phyloP scores from a whole-genome alignment of 768 basidiomycete species.

The Rubroboletus pulcherrimus region DNA sequence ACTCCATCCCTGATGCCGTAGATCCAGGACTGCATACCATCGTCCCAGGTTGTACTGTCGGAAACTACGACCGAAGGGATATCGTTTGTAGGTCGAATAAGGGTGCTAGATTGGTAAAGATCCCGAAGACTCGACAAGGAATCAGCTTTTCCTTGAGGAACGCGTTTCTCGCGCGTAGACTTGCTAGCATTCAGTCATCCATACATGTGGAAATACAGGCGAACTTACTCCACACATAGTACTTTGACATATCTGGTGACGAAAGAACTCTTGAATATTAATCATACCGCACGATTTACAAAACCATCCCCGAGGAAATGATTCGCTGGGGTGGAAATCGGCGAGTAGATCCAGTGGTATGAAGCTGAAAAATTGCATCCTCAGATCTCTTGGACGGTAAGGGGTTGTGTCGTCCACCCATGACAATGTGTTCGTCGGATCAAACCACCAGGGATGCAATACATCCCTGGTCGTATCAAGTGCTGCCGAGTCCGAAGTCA shows the following conservation, averaged over 20 bases:
- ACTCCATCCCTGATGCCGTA: conserved; percentile 22
- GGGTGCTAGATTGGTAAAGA: conserved; percentile 6
- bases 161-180: conserved; percentile 1
- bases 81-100: conserved; percentile 16
- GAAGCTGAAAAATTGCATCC: conserved; percentile 26
- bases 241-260: conserved; percentile 46
- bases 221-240: conserved; percentile 37
- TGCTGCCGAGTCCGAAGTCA: neutral
- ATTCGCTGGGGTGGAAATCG: conserved; percentile 28
- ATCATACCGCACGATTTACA: conserved; percentile 47
- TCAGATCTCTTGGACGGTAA: conserved; percentile 21
- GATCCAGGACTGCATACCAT: conserved; percentile 29
- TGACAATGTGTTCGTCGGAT: conserved; percentile 4
- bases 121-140: conserved; percentile 23
- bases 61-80: conserved; percentile 17
- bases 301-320: conserved; percentile 46
- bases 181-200: conserved; percentile 14
- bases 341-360: conserved; percentile 31
- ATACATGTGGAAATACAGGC: neutral
- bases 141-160: conserved; percentile 17
- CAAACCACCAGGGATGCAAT: conserved; percentile 23
- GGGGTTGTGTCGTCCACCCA: conserved; percentile 13
- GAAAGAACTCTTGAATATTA: conserved; percentile 43
- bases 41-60: conserved; percentile 23
- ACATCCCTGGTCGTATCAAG: neutral